A percentile compares a stretch with the other conserved stretches of the same genome.
These are phyloP conservation scores for Pseudevernia furfuracea DNA, from an alignment of 495 filamentous ascomycete species.

Conservation along the genomic window DNA sequence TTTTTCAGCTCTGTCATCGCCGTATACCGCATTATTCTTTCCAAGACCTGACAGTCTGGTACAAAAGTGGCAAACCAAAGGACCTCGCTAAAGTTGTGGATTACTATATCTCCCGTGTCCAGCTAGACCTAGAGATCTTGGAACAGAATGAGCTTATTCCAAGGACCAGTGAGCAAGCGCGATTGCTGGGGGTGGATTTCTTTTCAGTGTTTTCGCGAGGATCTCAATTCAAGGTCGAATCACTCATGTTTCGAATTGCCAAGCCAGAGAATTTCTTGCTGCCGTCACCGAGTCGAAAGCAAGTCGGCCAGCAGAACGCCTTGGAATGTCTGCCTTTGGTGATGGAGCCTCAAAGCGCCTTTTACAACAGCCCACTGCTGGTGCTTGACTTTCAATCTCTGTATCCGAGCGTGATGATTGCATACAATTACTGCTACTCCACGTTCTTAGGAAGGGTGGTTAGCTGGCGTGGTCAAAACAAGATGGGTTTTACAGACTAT, in stretches of 20 bases:
- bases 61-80: constrained; percentile 54
- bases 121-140: constrained; percentile 81
- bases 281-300: constrained; percentile 79
- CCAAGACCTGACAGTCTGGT: constrained; percentile 73
- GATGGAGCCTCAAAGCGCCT: constrained; percentile 94
- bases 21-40: constrained; percentile 85
- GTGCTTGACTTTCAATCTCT: constrained; percentile 95
- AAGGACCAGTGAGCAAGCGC: constrained; percentile 88
- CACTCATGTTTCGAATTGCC: constrained; percentile 95
- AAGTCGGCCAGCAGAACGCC: constrained; percentile 90
- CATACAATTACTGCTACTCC: constrained; percentile 98
- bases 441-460: constrained; percentile 84
- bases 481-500: constrained; percentile 90
- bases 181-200: constrained; percentile 90
- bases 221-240: constrained; percentile 97
- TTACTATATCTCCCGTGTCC: constrained; percentile 69
- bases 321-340: constrained; percentile 91
- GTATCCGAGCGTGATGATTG: constrained; percentile 97
- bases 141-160: constrained; percentile 84
- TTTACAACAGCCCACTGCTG: constrained; percentile 82
- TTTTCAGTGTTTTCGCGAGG: constrained; percentile 89
- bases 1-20: constrained; percentile 83
- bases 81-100: constrained; percentile 68
- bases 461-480: constrained; percentile 81
- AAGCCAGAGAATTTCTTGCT: constrained; percentile 94